These are phyloP conservation scores for Aegle marmelos DNA, from an alignment of 345 rosid genomes.

Conservation along the genomic window DNA sequence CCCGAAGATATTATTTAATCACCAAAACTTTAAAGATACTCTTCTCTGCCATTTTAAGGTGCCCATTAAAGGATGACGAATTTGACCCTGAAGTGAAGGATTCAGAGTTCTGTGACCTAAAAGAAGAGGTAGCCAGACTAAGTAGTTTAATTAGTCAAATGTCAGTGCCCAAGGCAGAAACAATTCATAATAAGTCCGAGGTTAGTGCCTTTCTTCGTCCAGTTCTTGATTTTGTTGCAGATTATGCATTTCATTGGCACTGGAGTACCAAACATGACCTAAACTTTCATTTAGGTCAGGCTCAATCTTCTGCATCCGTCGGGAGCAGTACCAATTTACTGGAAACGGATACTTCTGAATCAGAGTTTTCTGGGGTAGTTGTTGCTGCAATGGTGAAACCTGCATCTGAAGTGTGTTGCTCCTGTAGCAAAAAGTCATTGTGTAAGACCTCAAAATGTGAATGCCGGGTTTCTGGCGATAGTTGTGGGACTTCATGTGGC, in stretches of 20 bases:
- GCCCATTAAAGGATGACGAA: slow-evolving; percentile 46
- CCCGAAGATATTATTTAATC: slow-evolving; percentile 3
- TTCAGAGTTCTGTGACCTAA: slow-evolving; percentile 61
- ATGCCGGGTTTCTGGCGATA: slow-evolving; percentile 61
- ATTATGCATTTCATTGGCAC: background rate
- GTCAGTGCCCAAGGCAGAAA: slow-evolving; percentile 50
- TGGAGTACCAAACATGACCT: background rate
- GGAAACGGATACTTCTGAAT: slow-evolving; percentile 36
- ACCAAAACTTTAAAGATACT: slow-evolving; percentile 1
- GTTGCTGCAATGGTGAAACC: slow-evolving; percentile 22
- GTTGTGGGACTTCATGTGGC: slow-evolving; percentile 70
- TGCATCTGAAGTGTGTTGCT: slow-evolving; percentile 54
- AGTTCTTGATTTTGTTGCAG: background rate
- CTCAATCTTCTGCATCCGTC: slow-evolving; percentile 38
- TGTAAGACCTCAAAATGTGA: slow-evolving; percentile 82
- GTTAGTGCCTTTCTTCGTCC: slow-evolving; percentile 21
- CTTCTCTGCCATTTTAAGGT: slow-evolving; percentile 31
- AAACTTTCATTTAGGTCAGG: slow-evolving; percentile 14
- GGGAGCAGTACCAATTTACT: slow-evolving; percentile 31
- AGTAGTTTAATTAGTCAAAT: slow-evolving; percentile 58
- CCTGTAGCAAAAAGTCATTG: slow-evolving; percentile 65
- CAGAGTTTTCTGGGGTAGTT: slow-evolving; percentile 35
- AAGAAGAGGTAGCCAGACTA: slow-evolving; percentile 62
- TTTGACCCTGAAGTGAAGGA: slow-evolving; percentile 46
- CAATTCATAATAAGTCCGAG: slow-evolving; percentile 32